phyloP scores from a whole-genome alignment of 805 yeast species.

The Candida piceae region DNA sequence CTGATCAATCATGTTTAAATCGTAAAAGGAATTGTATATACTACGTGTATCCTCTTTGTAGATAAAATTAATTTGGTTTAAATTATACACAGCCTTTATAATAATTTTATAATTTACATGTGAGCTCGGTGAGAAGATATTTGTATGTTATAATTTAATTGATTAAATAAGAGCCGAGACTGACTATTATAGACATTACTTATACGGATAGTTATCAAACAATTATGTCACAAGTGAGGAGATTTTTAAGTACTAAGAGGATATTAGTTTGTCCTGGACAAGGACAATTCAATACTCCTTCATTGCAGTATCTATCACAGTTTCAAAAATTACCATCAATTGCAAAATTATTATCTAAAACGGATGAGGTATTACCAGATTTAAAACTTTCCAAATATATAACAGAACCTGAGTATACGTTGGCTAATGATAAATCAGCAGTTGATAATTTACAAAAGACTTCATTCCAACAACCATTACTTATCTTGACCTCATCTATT shows the following conservation, averaged over 20 bases:
- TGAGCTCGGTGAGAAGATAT: not conserved
- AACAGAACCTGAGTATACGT: conserved; percentile 7
- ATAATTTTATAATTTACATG: no score
- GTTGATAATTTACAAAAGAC: conserved; percentile 18
- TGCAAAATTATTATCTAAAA: conserved; percentile 7
- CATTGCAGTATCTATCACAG: conserved; percentile 8
- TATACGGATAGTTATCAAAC: no score
- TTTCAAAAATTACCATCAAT: conserved; percentile 8
- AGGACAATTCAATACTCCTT: conserved; percentile 20
- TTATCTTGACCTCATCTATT: conserved; percentile 24
- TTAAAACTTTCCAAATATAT: conserved; percentile 17
- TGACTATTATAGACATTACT: no score
- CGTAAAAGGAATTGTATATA: no score
- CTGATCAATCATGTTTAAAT: no score
- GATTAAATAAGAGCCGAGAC: no score
- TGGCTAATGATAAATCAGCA: not conserved
- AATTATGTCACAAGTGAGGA: no score
- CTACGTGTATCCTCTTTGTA: no score
- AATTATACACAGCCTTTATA: no score
- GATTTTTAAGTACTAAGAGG: conserved; percentile 2
- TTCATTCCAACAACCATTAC: conserved; percentile 29
- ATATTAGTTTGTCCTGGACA: conserved; percentile 29
- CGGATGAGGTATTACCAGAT: conserved; percentile 20
- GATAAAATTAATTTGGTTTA: no score
- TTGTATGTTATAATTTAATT: no score